Evolutionary conservation across 2,329 filamentous ascomycete genomes (phyloP).

Genomic region (Paecilomyces niveus): DNA sequence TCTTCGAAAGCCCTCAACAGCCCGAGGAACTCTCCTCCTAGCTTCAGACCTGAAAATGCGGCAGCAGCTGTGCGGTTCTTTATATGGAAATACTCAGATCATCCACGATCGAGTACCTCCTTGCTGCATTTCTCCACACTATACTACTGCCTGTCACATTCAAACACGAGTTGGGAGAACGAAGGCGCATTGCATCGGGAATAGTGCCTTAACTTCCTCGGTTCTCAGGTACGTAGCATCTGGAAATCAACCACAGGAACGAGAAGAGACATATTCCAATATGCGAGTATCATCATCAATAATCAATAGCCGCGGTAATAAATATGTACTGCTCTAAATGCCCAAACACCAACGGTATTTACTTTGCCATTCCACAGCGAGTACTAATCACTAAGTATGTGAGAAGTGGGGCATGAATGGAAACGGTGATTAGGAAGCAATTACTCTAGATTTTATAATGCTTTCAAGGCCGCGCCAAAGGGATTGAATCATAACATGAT

Average conservation of each 20-base stretch:
- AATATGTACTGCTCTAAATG: background rate
- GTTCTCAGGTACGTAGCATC: background rate
- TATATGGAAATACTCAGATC: background rate
- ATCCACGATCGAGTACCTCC: background rate
- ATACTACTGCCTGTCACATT: background rate
- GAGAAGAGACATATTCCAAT: background rate
- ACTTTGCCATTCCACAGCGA: too few relatives aligned
- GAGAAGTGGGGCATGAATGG: background rate
- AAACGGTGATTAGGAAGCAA: background rate
- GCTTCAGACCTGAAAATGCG: background rate
- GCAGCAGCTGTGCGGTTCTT: background rate
- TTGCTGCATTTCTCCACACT: background rate
- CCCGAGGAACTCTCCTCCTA: too few relatives aligned
- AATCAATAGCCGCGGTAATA: background rate
- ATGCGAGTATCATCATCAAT: background rate
- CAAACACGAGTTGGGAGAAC: background rate
- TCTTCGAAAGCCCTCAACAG: too few relatives aligned
- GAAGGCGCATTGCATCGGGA: background rate
- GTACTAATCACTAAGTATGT: too few relatives aligned
- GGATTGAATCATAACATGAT: too few relatives aligned
- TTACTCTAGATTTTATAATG: background rate
- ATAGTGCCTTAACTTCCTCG: background rate
- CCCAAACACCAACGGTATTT: too few relatives aligned
- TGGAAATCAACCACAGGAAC: background rate
- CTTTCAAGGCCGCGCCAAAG: background rate